Evolutionary conservation across 306 rosid genomes (phyloP).

Genomic region (Abrus precatorius): DNA sequence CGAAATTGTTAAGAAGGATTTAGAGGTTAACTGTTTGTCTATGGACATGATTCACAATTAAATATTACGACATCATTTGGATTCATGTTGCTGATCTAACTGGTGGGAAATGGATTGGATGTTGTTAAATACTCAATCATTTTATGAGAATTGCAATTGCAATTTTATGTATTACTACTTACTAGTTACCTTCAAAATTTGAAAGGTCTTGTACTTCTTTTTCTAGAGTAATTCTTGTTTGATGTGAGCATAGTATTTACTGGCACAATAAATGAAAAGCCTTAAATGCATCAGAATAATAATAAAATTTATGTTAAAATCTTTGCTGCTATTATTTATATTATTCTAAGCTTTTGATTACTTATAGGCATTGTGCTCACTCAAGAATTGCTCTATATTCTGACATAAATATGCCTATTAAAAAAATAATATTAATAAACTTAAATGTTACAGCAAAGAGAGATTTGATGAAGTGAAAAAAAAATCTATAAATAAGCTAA

Average conservation of each 20-base stretch:
- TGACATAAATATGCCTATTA: neutral
- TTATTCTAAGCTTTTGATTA: neutral
- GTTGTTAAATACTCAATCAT: constrained; percentile 1
- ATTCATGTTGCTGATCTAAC: neutral
- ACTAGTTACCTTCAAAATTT: neutral
- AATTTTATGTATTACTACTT: neutral
- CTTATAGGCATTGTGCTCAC: neutral
- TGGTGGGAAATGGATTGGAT: neutral
- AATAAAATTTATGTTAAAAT: neutral
- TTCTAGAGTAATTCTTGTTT: neutral
- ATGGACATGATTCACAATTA: neutral
- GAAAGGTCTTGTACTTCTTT: neutral
- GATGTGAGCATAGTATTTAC: neutral
- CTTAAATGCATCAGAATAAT: neutral
- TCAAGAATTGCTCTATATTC: neutral
- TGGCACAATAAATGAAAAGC: neutral
- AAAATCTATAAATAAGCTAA: neutral
- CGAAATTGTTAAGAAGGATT: neutral
- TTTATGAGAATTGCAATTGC: neutral
- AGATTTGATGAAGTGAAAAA: neutral
- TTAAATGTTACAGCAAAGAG: neutral
- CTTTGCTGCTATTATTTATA: neutral
- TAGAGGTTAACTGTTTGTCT: neutral
- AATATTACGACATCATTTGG: neutral
- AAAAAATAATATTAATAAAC: neutral